Conservation (phyloP, 2,329 filamentous ascomycete genomes). For the Diaporthe sp. region DNA sequence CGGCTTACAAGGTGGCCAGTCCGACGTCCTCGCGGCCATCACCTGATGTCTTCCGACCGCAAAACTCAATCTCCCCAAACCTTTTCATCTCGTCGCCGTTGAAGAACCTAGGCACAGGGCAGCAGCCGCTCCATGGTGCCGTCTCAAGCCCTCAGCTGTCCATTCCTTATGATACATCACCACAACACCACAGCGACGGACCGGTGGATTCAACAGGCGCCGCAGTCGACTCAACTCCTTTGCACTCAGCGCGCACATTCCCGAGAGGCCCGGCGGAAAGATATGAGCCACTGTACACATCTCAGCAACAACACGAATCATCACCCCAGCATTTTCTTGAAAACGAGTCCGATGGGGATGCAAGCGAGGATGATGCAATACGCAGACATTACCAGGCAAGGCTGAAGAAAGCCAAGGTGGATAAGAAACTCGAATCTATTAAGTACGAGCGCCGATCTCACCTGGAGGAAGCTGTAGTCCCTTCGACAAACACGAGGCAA, state of each 20-base stretch:
- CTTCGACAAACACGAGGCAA: conserved; percentile 45
- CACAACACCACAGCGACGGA: conserved; percentile 32
- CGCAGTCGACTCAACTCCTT: background rate
- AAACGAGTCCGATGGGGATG: conserved; percentile 38
- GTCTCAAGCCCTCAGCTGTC: conserved; percentile 53
- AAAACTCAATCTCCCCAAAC: conserved; percentile 59
- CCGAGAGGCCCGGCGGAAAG: conserved; percentile 48
- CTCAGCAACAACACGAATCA: conserved; percentile 51
- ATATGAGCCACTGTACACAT: conserved; percentile 59
- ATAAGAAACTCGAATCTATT: conserved; percentile 54
- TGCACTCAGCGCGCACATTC: background rate
- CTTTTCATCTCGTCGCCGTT: conserved; percentile 57
- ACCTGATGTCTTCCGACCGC: conserved; percentile 53
- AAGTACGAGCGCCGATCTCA: conserved; percentile 47
- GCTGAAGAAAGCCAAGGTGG: conserved; percentile 51
- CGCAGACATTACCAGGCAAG: conserved; percentile 51
- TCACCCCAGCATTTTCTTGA: conserved; percentile 27
- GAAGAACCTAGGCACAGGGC: conserved; percentile 59
- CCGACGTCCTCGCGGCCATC: conserved; percentile 70
- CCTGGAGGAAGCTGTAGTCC: conserved; percentile 48
- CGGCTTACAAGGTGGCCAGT: conserved; percentile 60
- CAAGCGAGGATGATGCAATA: conserved; percentile 42
- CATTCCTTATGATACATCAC: conserved; percentile 28
- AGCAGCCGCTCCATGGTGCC: conserved; percentile 53
- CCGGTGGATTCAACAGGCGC: conserved; percentile 22